These are phyloP conservation scores for Chlorella vulgaris DNA, from an alignment of 139 green algal species.

Conservation along the genomic window DNA sequence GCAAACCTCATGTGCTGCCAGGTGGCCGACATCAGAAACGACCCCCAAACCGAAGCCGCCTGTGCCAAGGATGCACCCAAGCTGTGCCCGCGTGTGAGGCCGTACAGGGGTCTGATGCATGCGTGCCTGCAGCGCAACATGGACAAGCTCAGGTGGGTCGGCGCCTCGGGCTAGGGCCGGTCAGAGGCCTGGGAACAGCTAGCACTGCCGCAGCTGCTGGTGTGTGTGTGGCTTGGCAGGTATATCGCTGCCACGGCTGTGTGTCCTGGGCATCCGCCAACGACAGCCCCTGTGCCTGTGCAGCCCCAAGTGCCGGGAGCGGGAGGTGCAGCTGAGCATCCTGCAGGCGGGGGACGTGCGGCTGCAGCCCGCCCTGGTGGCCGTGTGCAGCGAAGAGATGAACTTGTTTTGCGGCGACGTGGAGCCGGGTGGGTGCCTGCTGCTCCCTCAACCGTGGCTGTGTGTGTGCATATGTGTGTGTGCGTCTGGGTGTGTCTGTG, in stretches of 20 bases:
- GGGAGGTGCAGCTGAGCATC: constrained; percentile 79
- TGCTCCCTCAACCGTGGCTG: too few relatives aligned
- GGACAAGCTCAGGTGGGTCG: constrained; percentile 53
- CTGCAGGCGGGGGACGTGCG: constrained; percentile 63
- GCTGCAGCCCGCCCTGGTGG: constrained; percentile 73
- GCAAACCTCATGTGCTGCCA: too few relatives aligned
- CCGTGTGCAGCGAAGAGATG: constrained; percentile 74
- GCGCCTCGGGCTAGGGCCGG: too few relatives aligned
- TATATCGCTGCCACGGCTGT: neutral
- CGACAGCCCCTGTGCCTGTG: too few relatives aligned
- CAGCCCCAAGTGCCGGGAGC: constrained; percentile 60
- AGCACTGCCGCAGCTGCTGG: too few relatives aligned
- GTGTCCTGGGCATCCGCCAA: too few relatives aligned
- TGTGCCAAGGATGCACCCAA: constrained; percentile 75
- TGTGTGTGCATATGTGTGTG: too few relatives aligned
- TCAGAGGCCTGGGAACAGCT: too few relatives aligned
- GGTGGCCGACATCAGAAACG: constrained; percentile 71
- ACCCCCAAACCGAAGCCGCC: constrained; percentile 71
- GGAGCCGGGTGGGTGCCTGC: constrained; percentile 48
- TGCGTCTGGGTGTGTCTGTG: too few relatives aligned
- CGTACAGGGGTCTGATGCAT: constrained; percentile 72
- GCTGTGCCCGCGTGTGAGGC: constrained; percentile 68
- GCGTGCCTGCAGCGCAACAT: constrained; percentile 77
- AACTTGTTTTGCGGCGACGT: constrained; percentile 71
- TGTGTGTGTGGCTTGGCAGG: neutral